phyloP scores from a whole-genome alignment of 306 rosid species.

The Ormosia semicastrata region DNA sequence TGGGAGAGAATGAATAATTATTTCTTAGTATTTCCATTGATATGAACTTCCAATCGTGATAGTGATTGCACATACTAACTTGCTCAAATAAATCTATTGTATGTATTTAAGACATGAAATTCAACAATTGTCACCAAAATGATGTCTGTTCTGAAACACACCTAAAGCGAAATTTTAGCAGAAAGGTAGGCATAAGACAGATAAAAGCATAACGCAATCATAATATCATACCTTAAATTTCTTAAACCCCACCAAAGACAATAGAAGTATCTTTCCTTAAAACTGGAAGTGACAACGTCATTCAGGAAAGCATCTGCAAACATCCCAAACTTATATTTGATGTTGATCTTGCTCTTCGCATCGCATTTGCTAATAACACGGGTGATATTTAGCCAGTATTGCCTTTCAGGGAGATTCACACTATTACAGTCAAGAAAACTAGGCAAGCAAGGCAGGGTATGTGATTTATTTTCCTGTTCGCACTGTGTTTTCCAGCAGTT shows the following conservation, averaged over 20 bases:
- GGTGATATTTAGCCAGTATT: slow-evolving; percentile 70
- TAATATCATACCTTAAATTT: slow-evolving; percentile 62
- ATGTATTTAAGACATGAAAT: not conserved
- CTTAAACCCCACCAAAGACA: slow-evolving; percentile 55
- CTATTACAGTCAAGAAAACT: slow-evolving; percentile 65
- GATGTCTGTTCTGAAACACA: not conserved
- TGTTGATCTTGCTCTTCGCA: slow-evolving; percentile 34
- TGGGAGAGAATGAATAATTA: not conserved
- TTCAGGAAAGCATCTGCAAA: slow-evolving; percentile 68
- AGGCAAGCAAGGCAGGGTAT: slow-evolving; percentile 48
- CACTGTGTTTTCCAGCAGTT: slow-evolving; percentile 69
- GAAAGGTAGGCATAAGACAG: not conserved
- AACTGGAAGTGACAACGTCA: slow-evolving; percentile 58
- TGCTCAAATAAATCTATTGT: not conserved
- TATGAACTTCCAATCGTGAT: not conserved
- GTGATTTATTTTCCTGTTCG: slow-evolving; percentile 38
- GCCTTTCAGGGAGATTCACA: slow-evolving; percentile 40
- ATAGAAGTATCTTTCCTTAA: slow-evolving; percentile 65
- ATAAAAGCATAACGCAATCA: not conserved
- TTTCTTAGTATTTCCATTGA: not conserved
- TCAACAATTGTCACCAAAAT: not conserved
- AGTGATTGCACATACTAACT: not conserved
- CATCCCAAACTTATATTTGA: slow-evolving; percentile 73
- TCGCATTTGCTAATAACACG: slow-evolving; percentile 45
- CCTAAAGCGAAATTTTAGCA: not conserved